Conservation (phyloP, 306 rosid genomes). For the Amphicarpaea edgeworthii region DNA sequence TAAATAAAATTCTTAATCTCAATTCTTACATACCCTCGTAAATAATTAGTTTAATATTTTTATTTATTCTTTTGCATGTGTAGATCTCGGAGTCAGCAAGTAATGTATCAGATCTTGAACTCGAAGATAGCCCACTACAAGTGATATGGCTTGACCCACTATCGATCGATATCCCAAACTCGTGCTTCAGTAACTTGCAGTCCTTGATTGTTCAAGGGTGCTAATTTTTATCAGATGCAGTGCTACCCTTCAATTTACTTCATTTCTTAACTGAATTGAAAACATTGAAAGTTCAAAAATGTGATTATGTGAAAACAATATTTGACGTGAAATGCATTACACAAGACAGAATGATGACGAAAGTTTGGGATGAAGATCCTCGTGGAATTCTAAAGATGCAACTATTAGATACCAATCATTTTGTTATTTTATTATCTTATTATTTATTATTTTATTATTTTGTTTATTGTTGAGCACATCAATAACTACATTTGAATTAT, state of each 20-base stretch:
- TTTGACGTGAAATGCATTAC: slow-evolving; percentile 24
- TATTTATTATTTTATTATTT: no score
- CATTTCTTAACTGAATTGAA: slow-evolving; percentile 10
- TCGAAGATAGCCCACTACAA: not conserved
- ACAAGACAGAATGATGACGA: not conserved
- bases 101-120: not conserved
- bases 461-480: no score
- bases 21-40: not conserved
- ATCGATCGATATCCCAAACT: slow-evolving; percentile 11
- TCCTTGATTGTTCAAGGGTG: not conserved
- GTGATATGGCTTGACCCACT: not conserved
- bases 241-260: slow-evolving; percentile 23
- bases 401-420: no score
- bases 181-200: slow-evolving; percentile 15
- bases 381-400: no score
- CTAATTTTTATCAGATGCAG: slow-evolving; percentile 3
- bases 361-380: slow-evolving; percentile 39
- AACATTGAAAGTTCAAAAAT: not conserved
- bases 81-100: not conserved
- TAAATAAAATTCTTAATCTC: not conserved
- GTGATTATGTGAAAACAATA: slow-evolving; percentile 13
- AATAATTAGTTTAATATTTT: not conserved
- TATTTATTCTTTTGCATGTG: not conserved
- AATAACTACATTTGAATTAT: no score
- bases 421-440: no score